phyloP scores from a whole-genome alignment of 2,329 filamentous ascomycete species.

The Colletotrichum sansevieriae region DNA sequence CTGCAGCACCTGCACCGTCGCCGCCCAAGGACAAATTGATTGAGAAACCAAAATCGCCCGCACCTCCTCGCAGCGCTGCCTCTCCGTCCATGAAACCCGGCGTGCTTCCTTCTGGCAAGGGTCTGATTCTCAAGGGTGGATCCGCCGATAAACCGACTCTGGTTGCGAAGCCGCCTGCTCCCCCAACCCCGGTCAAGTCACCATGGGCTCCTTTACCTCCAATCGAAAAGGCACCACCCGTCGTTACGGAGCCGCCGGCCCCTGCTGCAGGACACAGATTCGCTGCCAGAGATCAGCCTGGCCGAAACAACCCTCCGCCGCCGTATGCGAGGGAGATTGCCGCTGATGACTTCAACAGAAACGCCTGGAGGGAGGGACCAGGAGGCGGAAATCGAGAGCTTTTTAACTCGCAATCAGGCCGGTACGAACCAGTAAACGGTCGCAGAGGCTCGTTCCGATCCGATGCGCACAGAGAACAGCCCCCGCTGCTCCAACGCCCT shows the following conservation, averaged over 20 bases:
- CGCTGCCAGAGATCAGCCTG: constrained; percentile 48
- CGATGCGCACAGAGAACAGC: constrained; percentile 77
- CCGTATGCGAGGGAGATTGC: constrained; percentile 83
- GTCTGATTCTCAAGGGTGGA: constrained; percentile 74
- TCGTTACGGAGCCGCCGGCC: constrained; percentile 68
- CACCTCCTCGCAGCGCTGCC: constrained; percentile 47
- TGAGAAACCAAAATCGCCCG: constrained; percentile 62
- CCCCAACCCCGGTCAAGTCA: constrained; percentile 82
- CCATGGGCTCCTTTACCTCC: constrained; percentile 92
- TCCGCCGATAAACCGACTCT: constrained; percentile 78
- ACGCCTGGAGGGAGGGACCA: constrained; percentile 81
- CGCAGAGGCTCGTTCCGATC: constrained; percentile 78
- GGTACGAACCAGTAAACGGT: constrained; percentile 89
- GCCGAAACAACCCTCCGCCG: constrained; percentile 66
- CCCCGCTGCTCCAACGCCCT: constrained; percentile 83
- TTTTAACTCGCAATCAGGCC: constrained; percentile 94
- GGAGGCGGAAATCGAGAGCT: constrained; percentile 78
- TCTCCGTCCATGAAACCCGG: constrained; percentile 60
- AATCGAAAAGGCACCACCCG: constrained; percentile 82
- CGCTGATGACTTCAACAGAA: constrained; percentile 91
- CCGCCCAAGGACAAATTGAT: constrained; percentile 47
- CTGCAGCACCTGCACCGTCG: constrained; percentile 48
- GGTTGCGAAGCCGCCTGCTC: constrained; percentile 77
- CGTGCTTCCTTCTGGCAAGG: constrained; percentile 67
- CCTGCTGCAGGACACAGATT: constrained; percentile 46